These are phyloP conservation scores for Lipomyces yamanashiensis DNA, from an alignment of 805 yeast species.

Conservation along the genomic window DNA sequence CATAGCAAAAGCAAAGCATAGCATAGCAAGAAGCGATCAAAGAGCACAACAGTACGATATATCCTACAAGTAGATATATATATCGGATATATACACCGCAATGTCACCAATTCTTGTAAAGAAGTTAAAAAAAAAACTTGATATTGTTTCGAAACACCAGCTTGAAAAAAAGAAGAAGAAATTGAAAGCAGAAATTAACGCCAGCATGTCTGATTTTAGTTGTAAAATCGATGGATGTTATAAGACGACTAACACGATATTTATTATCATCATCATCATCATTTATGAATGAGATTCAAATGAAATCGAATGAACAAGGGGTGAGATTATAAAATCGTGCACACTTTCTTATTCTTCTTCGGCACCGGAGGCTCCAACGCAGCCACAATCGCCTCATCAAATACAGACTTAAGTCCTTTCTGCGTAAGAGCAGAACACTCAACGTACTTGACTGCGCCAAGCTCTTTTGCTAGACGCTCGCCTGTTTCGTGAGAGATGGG, in stretches of 20 bases:
- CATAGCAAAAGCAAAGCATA: too few species aligned
- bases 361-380: slow-evolving; percentile 96
- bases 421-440: slow-evolving; percentile 98
- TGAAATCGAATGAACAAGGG: too few species aligned
- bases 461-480: slow-evolving; percentile 88
- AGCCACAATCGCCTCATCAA: slow-evolving; percentile 97
- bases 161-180: background rate
- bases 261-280: too few species aligned
- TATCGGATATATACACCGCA: too few species aligned
- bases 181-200: slow-evolving; percentile 1
- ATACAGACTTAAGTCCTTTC: slow-evolving; percentile 95
- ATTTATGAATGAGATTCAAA: too few species aligned
- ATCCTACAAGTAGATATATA: too few species aligned
- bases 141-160: background rate
- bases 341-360: slow-evolving; percentile 64
- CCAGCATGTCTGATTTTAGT: background rate
- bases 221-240: too few species aligned
- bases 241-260: too few species aligned
- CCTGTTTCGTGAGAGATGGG: slow-evolving; percentile 89
- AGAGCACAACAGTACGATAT: too few species aligned
- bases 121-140: background rate
- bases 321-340: slow-evolving; percentile 24
- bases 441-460: slow-evolving; percentile 93
- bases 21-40: too few species aligned
- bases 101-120: background rate